Base-by-base conservation (phyloP, 495 filamentous ascomycete species). In the Talaromyces borbonicus region DNA sequence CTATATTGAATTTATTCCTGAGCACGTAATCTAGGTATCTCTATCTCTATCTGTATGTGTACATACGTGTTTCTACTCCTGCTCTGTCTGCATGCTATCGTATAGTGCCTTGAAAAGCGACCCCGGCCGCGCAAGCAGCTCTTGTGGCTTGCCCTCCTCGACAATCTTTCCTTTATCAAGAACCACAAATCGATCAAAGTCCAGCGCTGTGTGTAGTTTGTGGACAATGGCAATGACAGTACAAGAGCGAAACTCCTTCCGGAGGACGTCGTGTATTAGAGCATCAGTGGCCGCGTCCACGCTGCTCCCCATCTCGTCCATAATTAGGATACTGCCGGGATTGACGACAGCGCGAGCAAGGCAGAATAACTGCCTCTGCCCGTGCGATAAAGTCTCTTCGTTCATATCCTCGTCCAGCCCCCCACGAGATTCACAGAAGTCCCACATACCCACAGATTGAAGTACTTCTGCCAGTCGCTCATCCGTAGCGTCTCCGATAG, bases 311-410 rank as follows among this genome's bases (percentile, higher is more conserved):
- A 71, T 72, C 47, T 77, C 73, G 51, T 77, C 73, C 25, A 77
- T 53, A 7, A 77, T 46, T 32, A 74, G 55, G 32, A 73, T 61
- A 16, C 55, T 73, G 65, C 68, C 77, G 14, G 72, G 65, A 20
- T 12, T 15, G 32, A 20, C 20, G 40, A 98, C 73, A 0, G 92
- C 92, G 16, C 92, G 83, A 1, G 92, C 92, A 9, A 98, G 81
- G 55, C 92, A 97, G 36, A 98, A 73, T 11, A 98, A 83, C 64
- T 98, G 92, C 4, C 84, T 77, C 58, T 98, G 92, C 25, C 92
- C 92, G 67, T 96, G 92, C 2, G 92, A 97, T 8, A 98, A 80
- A 69, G 0, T 79, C 67, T 20, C 78, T 80, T 52, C 96, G 85
- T 75, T 55, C 46, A 75, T 56, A 1, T 58, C 53, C 0, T 56